Base-by-base conservation (phyloP, 202 grass and related monocot species). In the Brachypodium distachyon region DNA sequence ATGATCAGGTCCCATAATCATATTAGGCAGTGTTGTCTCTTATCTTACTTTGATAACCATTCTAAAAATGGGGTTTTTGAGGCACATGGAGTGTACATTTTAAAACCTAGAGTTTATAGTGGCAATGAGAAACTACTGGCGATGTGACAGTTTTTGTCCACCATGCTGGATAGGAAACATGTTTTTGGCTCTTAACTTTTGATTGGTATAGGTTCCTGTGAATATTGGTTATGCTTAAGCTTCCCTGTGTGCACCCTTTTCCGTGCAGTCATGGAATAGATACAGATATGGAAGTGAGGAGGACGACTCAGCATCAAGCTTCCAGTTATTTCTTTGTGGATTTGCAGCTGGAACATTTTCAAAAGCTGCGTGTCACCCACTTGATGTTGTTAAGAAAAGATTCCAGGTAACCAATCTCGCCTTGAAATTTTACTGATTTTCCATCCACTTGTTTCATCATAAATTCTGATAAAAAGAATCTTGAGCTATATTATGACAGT, bases 371-470 rank as follows among this genome's bases (percentile, higher is more conserved):
- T 99, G 96, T 33, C 96, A 99, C 49, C 92, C 96, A 78, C 92
- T 99, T 81, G 96, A 99, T 85, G 92, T 99, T 65, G 96, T 96
- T 26, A 99, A 99, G 67, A 99, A 99, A 82, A 92, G 92, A 57
- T 90, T 95, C 54, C 96, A 99, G 92, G 96, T 99, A 79, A 85
- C 40, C 63, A 13, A 1, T 75, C 50, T 44, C 60, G 49, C 40
- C 12, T 79, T 55, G 19, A 80, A 52, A 67, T 40, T 10, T n/a
- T 26, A 48, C 22, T 61, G 43, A 32, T 80, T 75, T 70, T 8
- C 23, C 26, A 56, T 74, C 47, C 9, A 41, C 5, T 64, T 61
- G n/a, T 21, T 63, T 40, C 3, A 0, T 80, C n/a, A 17, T 25
- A 51, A 81, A 71, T 60, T 71, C 41, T 14, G 29, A 25, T 47